Evolutionary conservation across 345 rosid species (phyloP).

Genomic region (Acer yangbiense): DNA sequence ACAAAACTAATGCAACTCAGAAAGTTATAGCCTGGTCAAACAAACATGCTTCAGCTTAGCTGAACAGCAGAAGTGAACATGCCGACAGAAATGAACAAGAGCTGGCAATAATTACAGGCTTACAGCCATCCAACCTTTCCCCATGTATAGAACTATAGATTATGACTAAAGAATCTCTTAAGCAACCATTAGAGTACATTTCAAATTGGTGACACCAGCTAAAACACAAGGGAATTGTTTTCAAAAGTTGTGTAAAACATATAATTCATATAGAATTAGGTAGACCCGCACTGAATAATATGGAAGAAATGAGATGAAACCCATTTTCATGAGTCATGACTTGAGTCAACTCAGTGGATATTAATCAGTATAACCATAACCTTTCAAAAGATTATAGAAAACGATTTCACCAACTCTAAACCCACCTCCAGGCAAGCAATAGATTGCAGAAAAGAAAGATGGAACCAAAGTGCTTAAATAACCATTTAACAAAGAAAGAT

Average conservation of each 20-base stretch:
- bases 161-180: not conserved
- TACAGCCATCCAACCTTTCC: not conserved
- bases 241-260: not conserved
- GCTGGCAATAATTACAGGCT: not conserved
- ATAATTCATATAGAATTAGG: not conserved
- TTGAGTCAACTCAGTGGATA: not conserved
- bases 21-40: not conserved
- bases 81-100: not conserved
- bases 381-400: not conserved
- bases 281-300: not conserved
- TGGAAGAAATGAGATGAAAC: slow-evolving; percentile 2
- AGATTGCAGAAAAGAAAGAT: not conserved
- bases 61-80: not conserved
- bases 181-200: not conserved
- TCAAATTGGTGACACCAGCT: not conserved
- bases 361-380: not conserved
- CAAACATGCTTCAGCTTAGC: not conserved
- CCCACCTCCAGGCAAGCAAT: not conserved
- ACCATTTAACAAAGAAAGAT: not conserved
- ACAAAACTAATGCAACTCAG: not conserved
- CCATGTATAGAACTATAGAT: not conserved
- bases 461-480: not conserved
- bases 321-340: not conserved
- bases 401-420: not conserved
- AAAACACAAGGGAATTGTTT: not conserved